A percentile compares a stretch with the other conserved stretches of the same genome.
These are phyloP conservation scores for Chalciporus piperatus DNA, from an alignment of 768 basidiomycete genomes.

Conservation along the genomic window DNA sequence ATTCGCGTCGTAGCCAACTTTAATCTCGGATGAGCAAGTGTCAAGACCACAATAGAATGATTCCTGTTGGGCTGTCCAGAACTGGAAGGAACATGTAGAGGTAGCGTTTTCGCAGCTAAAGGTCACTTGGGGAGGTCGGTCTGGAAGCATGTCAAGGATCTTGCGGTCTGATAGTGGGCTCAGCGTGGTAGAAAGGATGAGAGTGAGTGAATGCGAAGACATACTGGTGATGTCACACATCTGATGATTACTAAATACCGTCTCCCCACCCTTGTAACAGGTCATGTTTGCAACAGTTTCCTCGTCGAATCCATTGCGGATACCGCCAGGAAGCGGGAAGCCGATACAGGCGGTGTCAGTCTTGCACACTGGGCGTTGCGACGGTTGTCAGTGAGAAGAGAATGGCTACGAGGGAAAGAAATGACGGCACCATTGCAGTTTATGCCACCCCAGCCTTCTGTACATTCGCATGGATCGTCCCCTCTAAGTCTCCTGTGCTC, in stretches of 20 bases:
- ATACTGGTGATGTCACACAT: slow-evolving; percentile 98
- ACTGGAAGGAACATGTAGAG: slow-evolving; percentile 87
- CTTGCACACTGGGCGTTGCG: slow-evolving; percentile 66
- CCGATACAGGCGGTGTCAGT: slow-evolving; percentile 74
- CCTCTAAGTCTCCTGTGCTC: slow-evolving; percentile 79
- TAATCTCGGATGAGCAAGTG: slow-evolving; percentile 52
- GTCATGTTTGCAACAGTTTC: slow-evolving; percentile 66
- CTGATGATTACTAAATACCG: slow-evolving; percentile 94
- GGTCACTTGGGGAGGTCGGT: slow-evolving; percentile 91
- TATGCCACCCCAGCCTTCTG: slow-evolving; percentile 92
- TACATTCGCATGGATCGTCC: slow-evolving; percentile 79
- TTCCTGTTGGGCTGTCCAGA: slow-evolving; percentile 94
- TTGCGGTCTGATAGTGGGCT: slow-evolving; percentile 66
- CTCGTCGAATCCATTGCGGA: slow-evolving; percentile 39
- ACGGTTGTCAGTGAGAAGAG: background rate
- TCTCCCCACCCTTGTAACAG: slow-evolving; percentile 90
- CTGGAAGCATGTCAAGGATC: slow-evolving; percentile 89
- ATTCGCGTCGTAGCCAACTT: slow-evolving; percentile 61
- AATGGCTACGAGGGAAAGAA: background rate
- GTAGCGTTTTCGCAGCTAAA: slow-evolving; percentile 78
- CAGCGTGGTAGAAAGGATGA: background rate
- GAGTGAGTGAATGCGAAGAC: slow-evolving; percentile 27
- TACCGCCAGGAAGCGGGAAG: slow-evolving; percentile 62
- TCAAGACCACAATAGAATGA: slow-evolving; percentile 93
- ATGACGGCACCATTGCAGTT: slow-evolving; percentile 87